Evolutionary conservation across 345 rosid species (phyloP), one percentile per base, ranked within the genome.

Genomic region (Hypericum perforatum): DNA sequence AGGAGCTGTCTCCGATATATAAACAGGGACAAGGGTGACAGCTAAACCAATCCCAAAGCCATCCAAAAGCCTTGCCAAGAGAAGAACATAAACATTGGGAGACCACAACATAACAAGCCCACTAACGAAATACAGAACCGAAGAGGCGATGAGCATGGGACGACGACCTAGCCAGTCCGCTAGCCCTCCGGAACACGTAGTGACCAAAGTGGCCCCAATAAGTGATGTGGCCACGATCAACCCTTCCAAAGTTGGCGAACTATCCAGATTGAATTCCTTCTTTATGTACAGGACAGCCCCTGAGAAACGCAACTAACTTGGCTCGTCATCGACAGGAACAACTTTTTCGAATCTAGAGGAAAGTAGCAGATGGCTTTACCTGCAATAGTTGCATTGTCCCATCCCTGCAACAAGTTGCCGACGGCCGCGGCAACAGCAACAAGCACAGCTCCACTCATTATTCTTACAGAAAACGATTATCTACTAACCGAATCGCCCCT

Each of bases 331-430:
- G 32, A 22, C 1, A 4, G 32, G 32, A 22, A 22, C 1, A 22
- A 22, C 32, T 22, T 22, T 1, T 22, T 22, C n/a, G 2, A 42
- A 53, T 37, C 10, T 50, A 32, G 16, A 58, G 40, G 58, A 16
- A 9, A 62, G 14, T 29, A 16, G 52, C 6, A 16, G 8, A 65
- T 43, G 10, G 66, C 43, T 48, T 67, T 66, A 89, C 98, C 98
- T 41, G 98, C 98, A 66, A 92, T 92, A 49, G 91, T 80, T 46
- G 98, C 98, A 76, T 75, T 89, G 71, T 92, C 98, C 98, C 97
- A 92, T 77, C 98, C 98, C 82, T 92, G 98, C 76, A 92, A 72
- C 22, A 92, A 69, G 74, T 89, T 92, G 43, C 98, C 98, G 69
- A 92, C 41, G 49, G 97, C 86, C 55, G 98, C 95, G 63, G 79